Base-by-base conservation (phyloP, 2,329 filamentous ascomycete genomes). In the Neonectria faginata region DNA sequence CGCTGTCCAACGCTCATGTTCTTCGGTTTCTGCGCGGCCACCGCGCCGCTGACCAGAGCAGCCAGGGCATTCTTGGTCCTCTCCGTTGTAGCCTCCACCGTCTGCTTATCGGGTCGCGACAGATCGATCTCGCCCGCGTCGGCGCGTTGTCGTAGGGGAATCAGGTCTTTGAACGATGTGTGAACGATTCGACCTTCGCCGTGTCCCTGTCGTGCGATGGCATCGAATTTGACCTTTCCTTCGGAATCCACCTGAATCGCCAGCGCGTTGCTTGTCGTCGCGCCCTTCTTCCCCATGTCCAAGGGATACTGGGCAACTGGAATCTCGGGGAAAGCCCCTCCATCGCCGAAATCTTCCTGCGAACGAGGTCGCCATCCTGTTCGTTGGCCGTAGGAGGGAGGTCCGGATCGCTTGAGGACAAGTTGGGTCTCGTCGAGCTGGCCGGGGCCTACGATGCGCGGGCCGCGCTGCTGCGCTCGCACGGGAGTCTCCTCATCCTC, bases 181-280 rank as follows among this genome's bases (percentile, higher is more conserved):
- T 99, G 96, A 11, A 99, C 90, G 68, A 97, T 92, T 54, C 94
- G 87, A 65, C 88, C 89, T 20, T 94, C 93, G 76, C 86, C 86
- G 78, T 99, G 96, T 14, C 96, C 96, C 75, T 95, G 92, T 73
- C 91, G 87, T 56, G 95, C 95, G 75, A 99, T 97, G 58, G 94
- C 94, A 78, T 97, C 94, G 82, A 97, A 99, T 80, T 97, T 97
- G 67, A 97, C 92, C 77, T 97, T 97, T 48, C 96, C 96, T 70
- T 97, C 91, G 0, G 86, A 89, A 76, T 98, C 94, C 39, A 98
- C 94, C 77, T 97, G 92, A 33, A 98, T 86, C n/a, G 94, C 91
- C 52, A 99, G 86, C 60, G 96, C 94, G 81, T 97, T 98, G 70
- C 90, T 96, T 51, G 86, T 88, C 33, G 84, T 86, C 9, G 88